Evolutionary conservation across 129 eudicot genomes (phyloP).

Genomic region (Flaveria linearis): DNA sequence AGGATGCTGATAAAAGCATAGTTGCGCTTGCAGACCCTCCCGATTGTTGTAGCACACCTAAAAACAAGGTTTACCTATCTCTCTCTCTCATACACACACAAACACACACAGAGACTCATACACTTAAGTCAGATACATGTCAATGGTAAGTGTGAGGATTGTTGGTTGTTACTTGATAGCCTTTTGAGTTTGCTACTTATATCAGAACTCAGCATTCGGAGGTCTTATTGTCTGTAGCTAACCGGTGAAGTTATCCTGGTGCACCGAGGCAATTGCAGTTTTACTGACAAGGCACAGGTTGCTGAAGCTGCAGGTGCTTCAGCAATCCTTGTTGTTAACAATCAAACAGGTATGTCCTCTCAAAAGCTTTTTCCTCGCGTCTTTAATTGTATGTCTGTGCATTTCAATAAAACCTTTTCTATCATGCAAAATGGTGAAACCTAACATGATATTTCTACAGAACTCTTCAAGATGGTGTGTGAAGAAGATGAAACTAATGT

Average conservation of each 20-base stretch:
- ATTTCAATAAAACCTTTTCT: not conserved
- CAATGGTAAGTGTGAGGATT: constrained; percentile 20
- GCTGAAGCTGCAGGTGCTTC: constrained; percentile 99
- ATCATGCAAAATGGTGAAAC: not conserved
- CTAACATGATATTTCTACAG: constrained; percentile 51
- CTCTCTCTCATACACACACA: not conserved
- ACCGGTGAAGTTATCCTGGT: constrained; percentile 97
- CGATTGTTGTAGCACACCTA: constrained; percentile 89
- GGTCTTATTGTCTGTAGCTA: constrained; percentile 60
- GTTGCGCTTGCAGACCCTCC: constrained; percentile 95
- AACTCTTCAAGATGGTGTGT: constrained; percentile 97
- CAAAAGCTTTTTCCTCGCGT: constrained; percentile 14
- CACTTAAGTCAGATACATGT: constrained; percentile 13
- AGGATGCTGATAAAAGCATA: constrained; percentile 77
- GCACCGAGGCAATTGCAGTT: constrained; percentile 98
- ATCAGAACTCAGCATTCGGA: constrained; percentile 45
- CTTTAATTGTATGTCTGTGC: not conserved
- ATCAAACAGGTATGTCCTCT: constrained; percentile 57
- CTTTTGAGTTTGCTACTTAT: constrained; percentile 34
- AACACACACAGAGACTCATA: not conserved
- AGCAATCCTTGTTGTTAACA: constrained; percentile 82
- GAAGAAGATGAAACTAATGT: constrained; percentile 66
- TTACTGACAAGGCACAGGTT: constrained; percentile 82
- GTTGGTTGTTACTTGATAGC: constrained; percentile 27
- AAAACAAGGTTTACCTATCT: constrained; percentile 59